A percentile compares a stretch with the other conserved stretches of the same genome.
These are phyloP conservation scores for Davidsoniella eucalypti DNA, from an alignment of 2,329 filamentous ascomycete genomes.

Conservation along the genomic window DNA sequence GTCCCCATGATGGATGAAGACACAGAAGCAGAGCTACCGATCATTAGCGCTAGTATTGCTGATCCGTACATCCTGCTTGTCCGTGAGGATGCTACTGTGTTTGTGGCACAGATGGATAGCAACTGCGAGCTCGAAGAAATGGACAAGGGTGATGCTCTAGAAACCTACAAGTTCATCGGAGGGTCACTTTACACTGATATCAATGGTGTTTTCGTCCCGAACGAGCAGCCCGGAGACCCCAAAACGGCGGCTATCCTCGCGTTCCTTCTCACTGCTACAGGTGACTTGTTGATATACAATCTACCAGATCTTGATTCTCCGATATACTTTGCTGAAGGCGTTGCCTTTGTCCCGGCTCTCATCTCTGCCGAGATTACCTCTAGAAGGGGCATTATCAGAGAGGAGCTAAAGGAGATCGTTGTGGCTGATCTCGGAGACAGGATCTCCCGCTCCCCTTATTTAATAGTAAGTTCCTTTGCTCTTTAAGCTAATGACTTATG, in stretches of 20 bases:
- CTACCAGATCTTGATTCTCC: slow-evolving; percentile 56
- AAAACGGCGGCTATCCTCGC: slow-evolving; percentile 41
- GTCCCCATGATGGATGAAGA: slow-evolving; percentile 86
- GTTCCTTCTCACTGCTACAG: slow-evolving; percentile 62
- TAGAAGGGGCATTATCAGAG: slow-evolving; percentile 54
- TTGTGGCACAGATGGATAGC: slow-evolving; percentile 58
- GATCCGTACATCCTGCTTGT: slow-evolving; percentile 77
- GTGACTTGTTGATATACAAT: slow-evolving; percentile 61
- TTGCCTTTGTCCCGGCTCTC: slow-evolving; percentile 62
- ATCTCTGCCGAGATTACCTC: slow-evolving; percentile 55
- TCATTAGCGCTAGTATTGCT: slow-evolving; percentile 65
- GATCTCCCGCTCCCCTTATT: slow-evolving; percentile 53
- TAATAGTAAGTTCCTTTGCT: slow-evolving; percentile 46
- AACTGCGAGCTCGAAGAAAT: slow-evolving; percentile 77
- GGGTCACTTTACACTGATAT: slow-evolving; percentile 69
- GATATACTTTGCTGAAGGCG: slow-evolving; percentile 57
- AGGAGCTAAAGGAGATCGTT: slow-evolving; percentile 61
- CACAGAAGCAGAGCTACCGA: slow-evolving; percentile 61
- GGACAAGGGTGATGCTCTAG: slow-evolving; percentile 42
- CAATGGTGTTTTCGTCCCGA: slow-evolving; percentile 35
- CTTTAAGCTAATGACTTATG: background rate
- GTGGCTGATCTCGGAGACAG: slow-evolving; percentile 73
- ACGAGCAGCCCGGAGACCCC: slow-evolving; percentile 23
- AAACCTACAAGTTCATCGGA: slow-evolving; percentile 57
- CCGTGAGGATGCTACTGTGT: slow-evolving; percentile 66